A percentile compares a stretch with the other conserved stretches of the same genome.
Evolutionary conservation across 176 grass and related monocot species (phyloP).

Genomic region (Phyllostachys edulis): DNA sequence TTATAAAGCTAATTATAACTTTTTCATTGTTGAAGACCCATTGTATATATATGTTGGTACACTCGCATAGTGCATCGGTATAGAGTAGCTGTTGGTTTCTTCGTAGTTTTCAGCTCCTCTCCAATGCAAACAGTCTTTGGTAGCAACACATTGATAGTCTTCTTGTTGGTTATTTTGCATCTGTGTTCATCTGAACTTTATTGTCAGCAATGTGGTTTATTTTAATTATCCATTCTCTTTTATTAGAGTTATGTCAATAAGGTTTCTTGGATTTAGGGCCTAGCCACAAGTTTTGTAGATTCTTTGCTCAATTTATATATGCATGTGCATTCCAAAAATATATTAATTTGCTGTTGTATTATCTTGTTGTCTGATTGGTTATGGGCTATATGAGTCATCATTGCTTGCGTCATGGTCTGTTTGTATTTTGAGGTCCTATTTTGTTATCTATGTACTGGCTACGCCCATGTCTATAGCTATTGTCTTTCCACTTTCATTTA

Average conservation of each 20-base stretch:
- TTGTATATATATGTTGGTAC: neutral
- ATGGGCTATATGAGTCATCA: conserved; percentile 4
- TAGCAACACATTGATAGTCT: neutral
- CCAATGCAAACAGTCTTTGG: neutral
- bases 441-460: conserved; percentile 15
- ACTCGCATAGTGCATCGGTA: neutral
- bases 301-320: neutral
- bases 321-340: neutral
- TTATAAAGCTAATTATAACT: neutral
- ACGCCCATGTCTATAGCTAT: neutral
- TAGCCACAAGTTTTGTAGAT: neutral
- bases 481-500: conserved; percentile 5
- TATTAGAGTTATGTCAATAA: neutral
- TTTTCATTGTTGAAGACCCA: neutral
- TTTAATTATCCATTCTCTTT: conserved; percentile 7
- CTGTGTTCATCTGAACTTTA: neutral
- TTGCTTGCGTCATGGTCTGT: conserved; percentile 2
- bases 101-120: neutral
- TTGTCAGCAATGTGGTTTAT: neutral
- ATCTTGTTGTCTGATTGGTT: conserved; percentile 21
- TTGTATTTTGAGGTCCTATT: neutral
- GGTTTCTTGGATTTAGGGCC: neutral
- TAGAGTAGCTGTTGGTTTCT: neutral
- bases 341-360: conserved; percentile 18
- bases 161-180: neutral